Evolutionary conservation across 495 filamentous ascomycete species (phyloP), one percentile per base, ranked within the genome.

Genomic region (Penicillium paxilli): DNA sequence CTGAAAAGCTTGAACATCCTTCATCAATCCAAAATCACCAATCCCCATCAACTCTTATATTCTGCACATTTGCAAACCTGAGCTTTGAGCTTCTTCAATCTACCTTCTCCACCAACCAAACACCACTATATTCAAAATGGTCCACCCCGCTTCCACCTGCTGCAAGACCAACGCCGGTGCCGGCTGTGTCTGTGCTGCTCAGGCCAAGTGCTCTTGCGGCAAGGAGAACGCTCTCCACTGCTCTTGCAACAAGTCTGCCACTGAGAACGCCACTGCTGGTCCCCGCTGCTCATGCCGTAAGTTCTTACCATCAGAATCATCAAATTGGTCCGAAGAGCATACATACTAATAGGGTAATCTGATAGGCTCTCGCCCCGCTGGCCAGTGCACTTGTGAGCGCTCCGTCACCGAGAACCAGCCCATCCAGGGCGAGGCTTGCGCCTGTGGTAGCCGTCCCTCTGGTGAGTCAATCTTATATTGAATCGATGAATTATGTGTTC

Each of bases 151-250:
- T 46, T 70, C 76, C n/a, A 85, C 81, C 66, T 88, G 85, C 80
- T 87, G 85, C 70, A 81, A 81, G 65, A 80, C 75, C 60, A 66
- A 78, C 59, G 70, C 76, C 49, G 72, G 68, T 50, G 76, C 71
- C 44, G 61, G 57, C 51, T 87, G 84, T 61, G 75, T 82, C 66
- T 88, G 85, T 55, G 84, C 84, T 20, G 73, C 79, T 20, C 78
- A 87, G 61, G 84, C 84, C 53, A 80, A 71, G 58, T 97, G 92
- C 83, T 93, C 90, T 14, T 98, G 93, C 66, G 93, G 93, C 59
- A 81, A 92, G 75, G 81, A 92, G 63, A 82, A 83, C 7, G 93
- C 93, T 38, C 83, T 96, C 51, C 79, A 90, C 66, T 98, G 93
- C 80, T 85, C 76, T 50, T 98, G 93, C 77, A 85, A 84, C 67